A percentile compares a stretch with the other conserved stretches of the same genome.
Evolutionary conservation across 371 early-diverging fungal species (phyloP).

Genomic region (Mortierella sp.): DNA sequence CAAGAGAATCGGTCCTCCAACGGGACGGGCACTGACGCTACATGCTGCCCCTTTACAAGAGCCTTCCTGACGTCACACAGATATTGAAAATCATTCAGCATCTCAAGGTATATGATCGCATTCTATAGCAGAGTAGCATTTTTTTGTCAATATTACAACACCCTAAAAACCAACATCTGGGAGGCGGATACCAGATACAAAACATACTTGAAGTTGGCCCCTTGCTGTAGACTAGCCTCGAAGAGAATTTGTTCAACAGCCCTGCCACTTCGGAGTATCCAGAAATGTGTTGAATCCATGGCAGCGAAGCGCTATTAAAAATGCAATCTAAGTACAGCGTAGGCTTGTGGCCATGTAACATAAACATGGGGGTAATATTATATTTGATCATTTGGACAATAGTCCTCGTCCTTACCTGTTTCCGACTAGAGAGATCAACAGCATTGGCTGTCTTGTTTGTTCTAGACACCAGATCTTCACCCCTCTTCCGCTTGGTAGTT

Average conservation of each 20-base stretch:
- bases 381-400: too few relatives aligned
- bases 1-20: slow-evolving; percentile 27
- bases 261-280: slow-evolving; percentile 25
- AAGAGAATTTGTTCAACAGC: slow-evolving; percentile 29
- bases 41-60: slow-evolving; percentile 18
- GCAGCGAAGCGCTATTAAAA: slow-evolving; percentile 7
- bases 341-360: too few relatives aligned
- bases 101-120: slow-evolving; percentile 36
- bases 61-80: slow-evolving; percentile 25
- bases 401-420: too few relatives aligned
- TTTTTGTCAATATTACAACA: not conserved
- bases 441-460: too few relatives aligned
- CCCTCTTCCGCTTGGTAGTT: too few relatives aligned
- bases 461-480: too few relatives aligned
- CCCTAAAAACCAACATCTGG: slow-evolving; percentile 7
- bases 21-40: slow-evolving; percentile 28
- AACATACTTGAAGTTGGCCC: slow-evolving; percentile 30
- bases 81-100: slow-evolving; percentile 27
- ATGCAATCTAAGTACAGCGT: too few relatives aligned
- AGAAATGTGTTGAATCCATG: slow-evolving; percentile 11
- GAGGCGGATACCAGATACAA: slow-evolving; percentile 7
- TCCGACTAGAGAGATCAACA: too few relatives aligned
- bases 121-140: slow-evolving; percentile 8
- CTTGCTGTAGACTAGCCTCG: slow-evolving; percentile 7
- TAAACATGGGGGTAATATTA: too few relatives aligned